Base-by-base conservation (phyloP, 2,329 filamentous ascomycete genomes). In the Verticillium albo-atrum region DNA sequence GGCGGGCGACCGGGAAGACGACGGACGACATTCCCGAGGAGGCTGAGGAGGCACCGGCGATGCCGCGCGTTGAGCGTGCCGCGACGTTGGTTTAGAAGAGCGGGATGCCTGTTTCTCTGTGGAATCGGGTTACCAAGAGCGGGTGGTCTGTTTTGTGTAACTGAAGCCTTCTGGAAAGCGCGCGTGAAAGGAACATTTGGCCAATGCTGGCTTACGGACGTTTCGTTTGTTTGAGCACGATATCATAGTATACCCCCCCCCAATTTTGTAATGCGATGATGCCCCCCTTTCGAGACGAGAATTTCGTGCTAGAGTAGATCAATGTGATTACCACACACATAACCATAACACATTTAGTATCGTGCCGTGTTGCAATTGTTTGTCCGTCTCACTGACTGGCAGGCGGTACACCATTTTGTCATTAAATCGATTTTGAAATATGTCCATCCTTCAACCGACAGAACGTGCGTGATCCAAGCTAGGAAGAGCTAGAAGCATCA, bases 1-100 rank as follows among this genome's bases (percentile, higher is more conserved):
- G n/a, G 42, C 42, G 32, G 25, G 37, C 9, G 20, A 9, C 25
- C 9, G 20, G 26, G n/a, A 57, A 30, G 20, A 57, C 26, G 23
- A 34, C 37, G 56, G 42, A 57, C 23, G 56, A 57, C 15, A 57
- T 57, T 3, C 56, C 56, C n/a, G 56, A 57, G 27, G 56, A 52
- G 30, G n/a, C 26, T 5, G 42, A 57, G 42, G 56, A 47, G n/a
- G 20, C 20, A 20, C 42, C 42, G 42, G 42, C 42, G 20, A 47
- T 47, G 42, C 42, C 42, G 42, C 42, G 20, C 9, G 42, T 47
- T 47, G 42, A 47, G 42, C 42, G 42, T 6, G 42, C 42, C n/a
- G 42, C 42, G 25, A 47, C 42, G 42, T 47, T 20, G 42, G 42
- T 25, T 12, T 47, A 47, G 42, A 10, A 23, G 20, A 23, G 7